A percentile compares a stretch with the other conserved stretches of the same genome.
Conservation (phyloP, 2,329 filamentous ascomycete genomes). For the Fusarium sp. region DNA sequence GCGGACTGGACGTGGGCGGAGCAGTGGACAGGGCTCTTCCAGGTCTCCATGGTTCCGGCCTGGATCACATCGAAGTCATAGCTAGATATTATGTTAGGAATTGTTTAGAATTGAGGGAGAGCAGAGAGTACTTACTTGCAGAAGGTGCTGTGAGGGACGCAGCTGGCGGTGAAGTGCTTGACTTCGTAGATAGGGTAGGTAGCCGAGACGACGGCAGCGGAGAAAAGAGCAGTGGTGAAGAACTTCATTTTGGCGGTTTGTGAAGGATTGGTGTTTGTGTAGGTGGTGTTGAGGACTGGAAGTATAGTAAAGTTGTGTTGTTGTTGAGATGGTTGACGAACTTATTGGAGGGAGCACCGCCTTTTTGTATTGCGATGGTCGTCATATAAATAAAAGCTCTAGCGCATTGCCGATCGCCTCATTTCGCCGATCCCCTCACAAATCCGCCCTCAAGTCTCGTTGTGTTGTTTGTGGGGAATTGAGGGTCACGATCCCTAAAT, state of each 20-base stretch:
- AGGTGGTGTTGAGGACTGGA: not conserved
- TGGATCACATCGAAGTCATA: conserved; percentile 34
- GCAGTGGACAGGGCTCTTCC: conserved; percentile 43
- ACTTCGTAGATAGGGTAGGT: conserved; percentile 13
- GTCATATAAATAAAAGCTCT: not conserved
- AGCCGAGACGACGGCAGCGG: conserved; percentile 19
- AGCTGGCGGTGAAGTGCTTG: conserved; percentile 27
- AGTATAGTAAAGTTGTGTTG: too few relatives aligned
- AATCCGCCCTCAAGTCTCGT: not conserved
- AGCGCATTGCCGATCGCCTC: not conserved
- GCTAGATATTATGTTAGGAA: not conserved
- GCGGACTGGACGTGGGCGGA: conserved; percentile 30
- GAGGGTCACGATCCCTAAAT: conserved; percentile 25
- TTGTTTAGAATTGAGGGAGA: fast-evolving
- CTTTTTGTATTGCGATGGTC: conserved; percentile 5
- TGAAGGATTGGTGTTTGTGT: not conserved
- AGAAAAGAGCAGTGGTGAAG: conserved; percentile 22
- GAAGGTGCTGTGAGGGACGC: conserved; percentile 19
- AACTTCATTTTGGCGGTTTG: conserved; percentile 36
- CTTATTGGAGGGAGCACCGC: not conserved
- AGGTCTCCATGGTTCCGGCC: conserved; percentile 43
- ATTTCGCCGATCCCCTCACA: conserved; percentile 16
- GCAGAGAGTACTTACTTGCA: conserved; percentile 17
- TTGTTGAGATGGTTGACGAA: not conserved
- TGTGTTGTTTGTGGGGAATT: conserved; percentile 20